A percentile compares a stretch with the other conserved stretches of the same genome.
Evolutionary conservation across 306 rosid genomes (phyloP).

Genomic region (Dalbergia cochinchinensis): DNA sequence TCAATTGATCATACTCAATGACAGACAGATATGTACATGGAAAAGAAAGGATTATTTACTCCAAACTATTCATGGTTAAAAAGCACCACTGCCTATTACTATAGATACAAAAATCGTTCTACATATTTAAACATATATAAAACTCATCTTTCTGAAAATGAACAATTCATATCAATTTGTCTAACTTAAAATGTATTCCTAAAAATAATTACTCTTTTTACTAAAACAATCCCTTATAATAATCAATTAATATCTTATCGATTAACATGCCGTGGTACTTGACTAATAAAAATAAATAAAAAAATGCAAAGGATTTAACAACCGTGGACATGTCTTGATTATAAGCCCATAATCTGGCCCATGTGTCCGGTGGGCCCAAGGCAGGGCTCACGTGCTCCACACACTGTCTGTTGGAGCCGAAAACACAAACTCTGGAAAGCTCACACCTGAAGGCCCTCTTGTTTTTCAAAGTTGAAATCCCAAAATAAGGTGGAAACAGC

Average conservation of each 20-base stretch:
- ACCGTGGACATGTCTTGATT: background rate
- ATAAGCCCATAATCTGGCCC: constrained; percentile 23
- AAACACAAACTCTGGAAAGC: constrained; percentile 27
- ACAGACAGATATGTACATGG: background rate
- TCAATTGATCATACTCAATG: too few species aligned
- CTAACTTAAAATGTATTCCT: background rate
- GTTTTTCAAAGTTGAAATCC: background rate
- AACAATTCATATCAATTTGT: background rate
- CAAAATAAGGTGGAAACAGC: constrained; percentile 16
- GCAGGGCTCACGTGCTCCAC: constrained; percentile 46
- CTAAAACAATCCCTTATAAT: background rate
- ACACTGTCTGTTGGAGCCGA: background rate
- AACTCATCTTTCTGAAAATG: background rate
- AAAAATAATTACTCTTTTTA: background rate
- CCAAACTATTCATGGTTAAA: background rate
- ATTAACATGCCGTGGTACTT: background rate
- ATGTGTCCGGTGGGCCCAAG: constrained; percentile 39
- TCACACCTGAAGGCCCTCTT: constrained; percentile 41
- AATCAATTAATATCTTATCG: background rate
- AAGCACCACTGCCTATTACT: background rate
- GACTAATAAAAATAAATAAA: background rate
- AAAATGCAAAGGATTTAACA: background rate
- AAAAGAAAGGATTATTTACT: too few species aligned
- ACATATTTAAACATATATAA: too few species aligned
- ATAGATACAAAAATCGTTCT: background rate